phyloP scores from a whole-genome alignment of 1,139 yeast species.

The Suhomyces bokatorum region DNA sequence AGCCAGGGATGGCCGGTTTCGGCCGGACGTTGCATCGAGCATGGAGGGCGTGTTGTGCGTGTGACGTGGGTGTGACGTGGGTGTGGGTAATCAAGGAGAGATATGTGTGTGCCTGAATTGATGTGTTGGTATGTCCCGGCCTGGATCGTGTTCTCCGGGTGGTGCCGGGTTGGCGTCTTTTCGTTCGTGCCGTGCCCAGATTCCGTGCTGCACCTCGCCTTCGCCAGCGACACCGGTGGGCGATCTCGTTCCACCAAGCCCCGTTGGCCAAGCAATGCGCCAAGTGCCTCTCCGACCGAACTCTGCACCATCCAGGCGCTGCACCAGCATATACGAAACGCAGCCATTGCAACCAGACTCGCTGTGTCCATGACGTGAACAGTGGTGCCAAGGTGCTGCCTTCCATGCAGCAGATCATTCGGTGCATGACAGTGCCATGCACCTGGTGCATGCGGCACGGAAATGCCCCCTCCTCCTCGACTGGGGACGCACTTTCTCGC shows the following conservation, averaged over 20 bases:
- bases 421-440: not conserved
- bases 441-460: not conserved
- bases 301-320: not conserved
- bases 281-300: not conserved
- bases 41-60: too few species aligned
- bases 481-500: too few species aligned
- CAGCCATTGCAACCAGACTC: too few species aligned
- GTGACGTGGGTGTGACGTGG: too few species aligned
- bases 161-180: not conserved
- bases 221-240: not conserved
- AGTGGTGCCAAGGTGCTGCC: not conserved
- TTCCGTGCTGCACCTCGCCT: not conserved
- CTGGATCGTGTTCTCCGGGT: not conserved
- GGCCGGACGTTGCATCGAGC: not conserved
- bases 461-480: not conserved
- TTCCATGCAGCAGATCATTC: slow-evolving; percentile 2
- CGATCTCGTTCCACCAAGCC: not conserved
- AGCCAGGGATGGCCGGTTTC: not conserved
- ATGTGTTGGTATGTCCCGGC: too few species aligned
- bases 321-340: not conserved
- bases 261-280: not conserved
- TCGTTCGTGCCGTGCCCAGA: not conserved
- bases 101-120: too few species aligned
- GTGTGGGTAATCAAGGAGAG: too few species aligned
- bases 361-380: too few species aligned